Conservation (phyloP, 163 green algal species). For the Volvox carteri region DNA sequence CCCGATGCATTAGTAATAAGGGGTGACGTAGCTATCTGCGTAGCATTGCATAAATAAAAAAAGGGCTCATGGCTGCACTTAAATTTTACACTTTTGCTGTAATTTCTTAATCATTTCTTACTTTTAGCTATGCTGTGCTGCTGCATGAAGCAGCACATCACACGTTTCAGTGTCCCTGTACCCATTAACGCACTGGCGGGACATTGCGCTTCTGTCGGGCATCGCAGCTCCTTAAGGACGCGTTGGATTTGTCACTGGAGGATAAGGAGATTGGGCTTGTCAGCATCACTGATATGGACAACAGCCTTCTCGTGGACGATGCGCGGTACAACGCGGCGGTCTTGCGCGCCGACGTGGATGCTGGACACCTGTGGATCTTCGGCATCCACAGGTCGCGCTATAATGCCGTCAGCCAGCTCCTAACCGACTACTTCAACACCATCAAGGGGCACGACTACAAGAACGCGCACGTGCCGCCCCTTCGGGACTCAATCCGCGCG, state of each 20-base stretch:
- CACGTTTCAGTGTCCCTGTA: not conserved
- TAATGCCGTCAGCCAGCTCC: not conserved
- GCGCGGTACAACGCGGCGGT: not conserved
- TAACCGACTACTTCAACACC: constrained; percentile 16
- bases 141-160: not conserved
- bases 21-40: too few relatives aligned
- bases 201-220: not conserved
- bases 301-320: constrained; percentile 21
- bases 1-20: too few relatives aligned
- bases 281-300: constrained; percentile 30
- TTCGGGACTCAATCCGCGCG: not conserved
- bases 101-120: not conserved
- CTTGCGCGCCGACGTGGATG: not conserved
- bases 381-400: constrained; percentile 16
- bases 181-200: not conserved
- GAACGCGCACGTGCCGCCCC: not conserved
- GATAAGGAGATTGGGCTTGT: constrained; percentile 23
- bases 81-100: not conserved
- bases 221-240: constrained; percentile 1
- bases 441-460: constrained; percentile 8
- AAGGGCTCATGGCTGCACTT: not conserved
- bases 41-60: too few relatives aligned
- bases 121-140: not conserved
- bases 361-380: constrained; percentile 23
- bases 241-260: not conserved